Evolutionary conservation across 1,139 yeast species (phyloP).

Genomic region (Taiozyma onychis): DNA sequence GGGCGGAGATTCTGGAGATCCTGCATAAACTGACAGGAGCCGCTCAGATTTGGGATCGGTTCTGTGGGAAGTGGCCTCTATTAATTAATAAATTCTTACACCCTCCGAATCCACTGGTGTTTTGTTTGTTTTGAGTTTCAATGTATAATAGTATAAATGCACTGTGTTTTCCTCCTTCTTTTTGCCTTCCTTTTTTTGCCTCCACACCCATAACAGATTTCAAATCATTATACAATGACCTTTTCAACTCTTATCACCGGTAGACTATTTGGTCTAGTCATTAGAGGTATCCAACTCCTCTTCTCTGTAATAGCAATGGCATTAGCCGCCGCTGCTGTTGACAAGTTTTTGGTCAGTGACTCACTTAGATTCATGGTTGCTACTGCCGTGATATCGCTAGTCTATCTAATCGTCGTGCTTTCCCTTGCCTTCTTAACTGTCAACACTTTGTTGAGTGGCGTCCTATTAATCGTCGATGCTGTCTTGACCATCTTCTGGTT

Average conservation of each 20-base stretch:
- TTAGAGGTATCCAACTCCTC: background rate
- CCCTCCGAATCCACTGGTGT: background rate
- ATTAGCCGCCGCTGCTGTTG: background rate
- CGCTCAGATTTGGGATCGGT: background rate
- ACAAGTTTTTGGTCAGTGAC: background rate
- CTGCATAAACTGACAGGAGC: background rate
- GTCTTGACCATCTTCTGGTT: background rate
- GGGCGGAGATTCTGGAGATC: background rate
- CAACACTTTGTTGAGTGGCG: background rate
- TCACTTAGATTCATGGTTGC: background rate
- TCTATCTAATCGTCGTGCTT: background rate
- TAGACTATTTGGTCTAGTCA: background rate
- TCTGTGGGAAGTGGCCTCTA: background rate
- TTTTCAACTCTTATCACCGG: background rate
- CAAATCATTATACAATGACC: background rate
- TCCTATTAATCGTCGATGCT: background rate
- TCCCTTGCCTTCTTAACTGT: background rate
- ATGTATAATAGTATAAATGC: background rate
- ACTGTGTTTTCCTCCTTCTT: background rate
- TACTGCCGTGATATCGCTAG: background rate
- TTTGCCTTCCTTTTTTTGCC: background rate
- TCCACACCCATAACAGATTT: background rate
- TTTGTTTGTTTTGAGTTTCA: no score
- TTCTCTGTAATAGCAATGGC: background rate
- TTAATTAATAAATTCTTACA: background rate